Conservation (phyloP, 1,284 basidiomycete genomes). For the Neonothopanus nambi region DNA sequence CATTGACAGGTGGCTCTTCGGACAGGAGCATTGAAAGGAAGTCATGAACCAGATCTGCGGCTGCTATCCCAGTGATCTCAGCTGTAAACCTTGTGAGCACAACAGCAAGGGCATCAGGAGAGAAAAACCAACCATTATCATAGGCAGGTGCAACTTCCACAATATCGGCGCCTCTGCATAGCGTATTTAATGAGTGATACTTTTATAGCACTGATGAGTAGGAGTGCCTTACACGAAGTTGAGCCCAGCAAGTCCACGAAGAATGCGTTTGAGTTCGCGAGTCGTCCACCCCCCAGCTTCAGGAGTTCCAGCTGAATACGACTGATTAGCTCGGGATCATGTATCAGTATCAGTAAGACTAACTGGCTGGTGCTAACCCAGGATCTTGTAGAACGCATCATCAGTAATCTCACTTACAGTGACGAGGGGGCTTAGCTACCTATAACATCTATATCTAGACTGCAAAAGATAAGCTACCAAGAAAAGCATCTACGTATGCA, state of each 20-base stretch:
- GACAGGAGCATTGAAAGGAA: constrained; percentile 63
- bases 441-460: constrained; percentile 79
- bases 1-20: constrained; percentile 30
- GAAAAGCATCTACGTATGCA: background rate
- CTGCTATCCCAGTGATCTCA: constrained; percentile 70
- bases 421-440: constrained; percentile 39
- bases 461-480: constrained; percentile 23
- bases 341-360: constrained; percentile 25
- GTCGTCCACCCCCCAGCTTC: constrained; percentile 83
- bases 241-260: constrained; percentile 73
- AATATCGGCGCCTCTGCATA: constrained; percentile 64
- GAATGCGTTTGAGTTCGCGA: constrained; percentile 77
- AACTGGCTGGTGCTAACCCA: constrained; percentile 76
- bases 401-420: background rate
- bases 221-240: constrained; percentile 67
- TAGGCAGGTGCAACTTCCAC: constrained; percentile 86
- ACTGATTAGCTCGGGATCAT: background rate
- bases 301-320: constrained; percentile 69
- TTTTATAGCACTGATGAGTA: background rate
- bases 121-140: constrained; percentile 49
- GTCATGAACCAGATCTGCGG: constrained; percentile 72
- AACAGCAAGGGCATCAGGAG: background rate
- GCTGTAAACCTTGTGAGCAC: constrained; percentile 36
- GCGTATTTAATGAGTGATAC: constrained; percentile 10
- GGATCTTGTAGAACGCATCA: constrained; percentile 51